Conservation (phyloP, 305 asterid species). For the Fraxinus ornus region DNA sequence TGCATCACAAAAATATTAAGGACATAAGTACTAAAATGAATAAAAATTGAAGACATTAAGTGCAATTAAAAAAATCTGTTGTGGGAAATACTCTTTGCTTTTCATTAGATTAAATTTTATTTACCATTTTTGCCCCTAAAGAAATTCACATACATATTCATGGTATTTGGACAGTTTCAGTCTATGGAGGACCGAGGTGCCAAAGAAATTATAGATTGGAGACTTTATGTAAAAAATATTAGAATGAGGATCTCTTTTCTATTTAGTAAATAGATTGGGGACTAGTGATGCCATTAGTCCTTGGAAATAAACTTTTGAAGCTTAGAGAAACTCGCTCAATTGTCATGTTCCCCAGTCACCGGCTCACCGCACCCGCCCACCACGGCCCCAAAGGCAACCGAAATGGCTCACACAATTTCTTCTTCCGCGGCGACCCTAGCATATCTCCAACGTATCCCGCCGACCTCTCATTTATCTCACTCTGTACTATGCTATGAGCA, state of each 20-base stretch:
- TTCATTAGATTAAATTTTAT: too few species aligned
- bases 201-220: not conserved
- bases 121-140: too few species aligned
- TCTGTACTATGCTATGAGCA: not conserved
- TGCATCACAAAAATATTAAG: too few species aligned
- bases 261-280: not conserved
- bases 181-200: too few species aligned
- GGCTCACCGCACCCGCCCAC: not conserved
- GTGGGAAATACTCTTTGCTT: too few species aligned
- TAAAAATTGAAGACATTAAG: too few species aligned
- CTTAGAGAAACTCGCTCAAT: not conserved
- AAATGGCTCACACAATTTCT: constrained; percentile 43
- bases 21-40: too few species aligned
- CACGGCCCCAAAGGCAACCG: not conserved
- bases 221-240: not conserved
- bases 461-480: not conserved
- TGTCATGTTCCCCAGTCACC: not conserved
- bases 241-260: not conserved
- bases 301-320: not conserved
- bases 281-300: not conserved
- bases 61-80: too few species aligned
- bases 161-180: too few species aligned
- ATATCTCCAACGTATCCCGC: constrained; percentile 28
- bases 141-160: too few species aligned
- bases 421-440: constrained; percentile 22